Base-by-base conservation (phyloP, 164 flowering plant genomes). In the Aristolochia contorta region DNA sequence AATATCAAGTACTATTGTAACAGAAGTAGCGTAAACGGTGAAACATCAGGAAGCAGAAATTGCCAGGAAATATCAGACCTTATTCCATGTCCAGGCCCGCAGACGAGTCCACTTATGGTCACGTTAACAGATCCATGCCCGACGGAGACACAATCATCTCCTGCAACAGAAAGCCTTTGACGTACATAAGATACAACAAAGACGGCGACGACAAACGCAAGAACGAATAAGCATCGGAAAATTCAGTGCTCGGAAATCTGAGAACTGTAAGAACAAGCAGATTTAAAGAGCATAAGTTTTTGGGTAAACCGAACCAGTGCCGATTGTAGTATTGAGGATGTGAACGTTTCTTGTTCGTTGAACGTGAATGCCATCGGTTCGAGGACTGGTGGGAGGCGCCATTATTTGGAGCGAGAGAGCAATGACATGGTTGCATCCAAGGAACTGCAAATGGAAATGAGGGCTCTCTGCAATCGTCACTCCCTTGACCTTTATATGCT, bases 61-160 rank as follows among this genome's bases (percentile, higher is more conserved):
- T 27, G 30, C 30, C 30, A 5, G 30, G 30, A 2, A 15, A 12
- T 23, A 21, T 20, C 47, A 33, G 14, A 59, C 61, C 61, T 59
- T 59, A 59, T 59, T 59, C 61, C 61, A 21, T 59, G 61, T 7
- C 61, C 61, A 20, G 61, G 61, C 13, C 61, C 51, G 45, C 61
- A 59, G 10, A 48, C 45, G 13, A 59, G 47, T 19, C 61, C 61
- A 16, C 27, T 3, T 19, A 22, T 45, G 2, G 47, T 41, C 23
- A 59, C 61, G 37, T 59, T 59, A 12, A n/a, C 12, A 20, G 61
- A 59, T 59, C 61, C 61, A 43, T 45, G n/a, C 15, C 47, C 61
- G 12, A 59, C 25, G 0, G 61, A 59, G 20, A 59, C 25, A 37
- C 61, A 59, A 20, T 59, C 61, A 59, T 59, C 61, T 4, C 61